A percentile compares a stretch with the other conserved stretches of the same genome.
Evolutionary conservation across 495 filamentous ascomycete genomes (phyloP).

Genomic region (Penicillium argentinense): DNA sequence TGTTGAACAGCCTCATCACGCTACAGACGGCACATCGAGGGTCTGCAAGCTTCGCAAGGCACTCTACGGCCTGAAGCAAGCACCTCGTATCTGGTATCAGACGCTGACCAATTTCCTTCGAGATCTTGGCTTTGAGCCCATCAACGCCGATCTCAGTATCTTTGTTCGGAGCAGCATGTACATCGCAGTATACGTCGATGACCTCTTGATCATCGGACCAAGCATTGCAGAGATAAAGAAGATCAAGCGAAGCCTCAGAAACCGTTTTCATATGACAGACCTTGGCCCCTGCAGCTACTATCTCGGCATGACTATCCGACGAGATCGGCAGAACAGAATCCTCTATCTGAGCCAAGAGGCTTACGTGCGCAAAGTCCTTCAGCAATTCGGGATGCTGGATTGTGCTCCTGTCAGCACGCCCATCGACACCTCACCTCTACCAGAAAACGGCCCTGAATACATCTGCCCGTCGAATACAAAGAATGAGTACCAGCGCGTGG

Average conservation of each 20-base stretch:
- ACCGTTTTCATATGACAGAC: constrained; percentile 17
- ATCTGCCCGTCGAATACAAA: constrained; percentile 3
- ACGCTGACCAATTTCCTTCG: constrained; percentile 31
- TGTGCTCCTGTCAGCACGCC: constrained; percentile 10
- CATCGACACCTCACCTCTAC: constrained; percentile 9
- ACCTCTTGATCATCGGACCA: constrained; percentile 29
- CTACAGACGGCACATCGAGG: constrained; percentile 14
- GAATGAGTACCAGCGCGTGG: constrained; percentile 14
- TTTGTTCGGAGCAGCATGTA: constrained; percentile 23
- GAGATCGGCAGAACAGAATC: constrained; percentile 22
- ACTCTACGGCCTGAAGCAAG: constrained; percentile 44
- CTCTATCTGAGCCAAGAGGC: background rate
- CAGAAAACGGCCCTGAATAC: constrained; percentile 8
- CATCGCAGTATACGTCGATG: constrained; percentile 35
- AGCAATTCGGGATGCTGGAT: background rate
- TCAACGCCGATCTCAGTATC: constrained; percentile 22
- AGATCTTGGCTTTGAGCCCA: constrained; percentile 22
- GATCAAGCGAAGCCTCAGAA: constrained; percentile 26
- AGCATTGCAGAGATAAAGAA: constrained; percentile 18
- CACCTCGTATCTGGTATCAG: constrained; percentile 36
- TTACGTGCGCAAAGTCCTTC: background rate
- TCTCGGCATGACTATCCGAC: constrained; percentile 28
- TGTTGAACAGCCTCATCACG: constrained; percentile 9
- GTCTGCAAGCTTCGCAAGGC: constrained; percentile 28
- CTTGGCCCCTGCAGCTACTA: constrained; percentile 31